Evolutionary conservation across 495 filamentous ascomycete species (phyloP), one percentile per base, ranked within the genome.

Genomic region (Xylaria palmicola): DNA sequence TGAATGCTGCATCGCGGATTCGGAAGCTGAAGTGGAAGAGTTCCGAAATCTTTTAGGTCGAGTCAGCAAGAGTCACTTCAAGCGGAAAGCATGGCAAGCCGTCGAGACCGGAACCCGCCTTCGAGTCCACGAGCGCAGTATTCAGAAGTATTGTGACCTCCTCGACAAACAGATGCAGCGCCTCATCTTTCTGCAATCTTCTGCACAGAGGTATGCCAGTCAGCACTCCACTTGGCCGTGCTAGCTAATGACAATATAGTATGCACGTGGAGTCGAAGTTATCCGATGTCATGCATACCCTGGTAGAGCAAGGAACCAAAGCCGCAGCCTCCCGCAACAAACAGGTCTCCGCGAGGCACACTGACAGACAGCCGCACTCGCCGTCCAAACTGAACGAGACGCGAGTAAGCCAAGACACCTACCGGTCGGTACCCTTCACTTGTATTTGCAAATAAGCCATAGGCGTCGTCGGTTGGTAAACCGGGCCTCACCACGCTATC

Each of bases 161-260:
- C 50, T 53, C 26, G 50, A 53, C 32, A 53, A 39, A 26, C 50
- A 53, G 32, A 26, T 53, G 50, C 50, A 53, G 24, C 50, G 50
- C n/a, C 37, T 53, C 20, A 30, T 53, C 32, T 53, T 53, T 39
- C 50, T 53, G 7, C 32, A 53, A 17, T 53, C 50, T 37, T 53
- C 50, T n/a, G 5, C 26, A 24, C 32, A 53, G 12, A 53, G 50
- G 50, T 37, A 39, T 4, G 17, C 6, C 13, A 37, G 3, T 10
- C 19, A 1, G 2, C 22, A 22, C 4, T 32, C 1, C 26, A 39
- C 20, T 9, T 2, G 32, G 20, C 17, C 19, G 4, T 36, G 6
- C 17, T n/a, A n/a, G 19, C 32, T 53, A 37, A 37, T n/a, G 0
- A 10, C 4, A 24, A 4, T 19, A 0, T 24, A 52, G 49, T 6